Base-by-base conservation (phyloP, 1,139 yeast species). In the Hyphopichia buzzinii region DNA sequence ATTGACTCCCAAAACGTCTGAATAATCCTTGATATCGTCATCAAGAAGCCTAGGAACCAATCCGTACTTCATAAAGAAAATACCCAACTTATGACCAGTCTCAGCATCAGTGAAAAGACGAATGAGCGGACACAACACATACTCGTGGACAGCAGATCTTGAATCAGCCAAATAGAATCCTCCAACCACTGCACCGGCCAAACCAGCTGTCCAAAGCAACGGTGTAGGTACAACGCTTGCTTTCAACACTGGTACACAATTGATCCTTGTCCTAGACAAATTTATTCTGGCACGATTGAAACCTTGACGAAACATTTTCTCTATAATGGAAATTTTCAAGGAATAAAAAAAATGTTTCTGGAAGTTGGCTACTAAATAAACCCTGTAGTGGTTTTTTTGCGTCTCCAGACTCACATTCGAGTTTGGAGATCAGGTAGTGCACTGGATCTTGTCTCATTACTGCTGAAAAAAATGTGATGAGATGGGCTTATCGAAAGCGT, bases 61-160 rank as follows among this genome's bases (percentile, higher is more conserved):
- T 0, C 92, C 92, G 46, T 75, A 66, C 55, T 82, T 84, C 77
- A 90, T 69, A 25, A 76, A 58, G 52, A 74, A 67, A 31, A 90
- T 77, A 4, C 96, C 96, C 24, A 87, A 57, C 39, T 69, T 72
- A 58, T 90, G 98, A 17, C 96, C 94, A 17, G 75, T 69, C 63
- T 90, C 98, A 7, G 92, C 96, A 54, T 79, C 85, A 2, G 94
- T 81, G 7, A 75, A 42, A n/a, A 72, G 57, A 41, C 97, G 74
- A 33, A 87, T 74, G 10, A 82, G 38, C 0, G 97, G 97, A 62
- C 95, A 79, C 32, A 83, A 60, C 3, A 85, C 68, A 51, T 85
- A 86, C 56, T 90, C 94, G 51, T 88, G 94, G 33, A 86, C 63
- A 4, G 88, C 83, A 1, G 97, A 82, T 43, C 95, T 73, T 8